phyloP scores from a whole-genome alignment of 441 rosid species.

The Corymbia citriodora region DNA sequence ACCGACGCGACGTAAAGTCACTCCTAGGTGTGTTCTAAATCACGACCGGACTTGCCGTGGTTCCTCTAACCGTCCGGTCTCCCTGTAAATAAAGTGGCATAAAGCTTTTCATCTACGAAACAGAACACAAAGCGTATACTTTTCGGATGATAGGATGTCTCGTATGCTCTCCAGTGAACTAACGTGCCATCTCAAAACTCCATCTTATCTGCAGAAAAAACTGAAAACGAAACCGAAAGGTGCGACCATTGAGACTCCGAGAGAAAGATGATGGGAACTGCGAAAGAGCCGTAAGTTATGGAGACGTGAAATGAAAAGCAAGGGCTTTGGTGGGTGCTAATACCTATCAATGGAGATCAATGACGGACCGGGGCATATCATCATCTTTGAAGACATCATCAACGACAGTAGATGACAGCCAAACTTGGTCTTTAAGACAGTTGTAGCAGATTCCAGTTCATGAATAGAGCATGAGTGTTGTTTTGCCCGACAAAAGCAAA shows the following conservation, averaged over 20 bases:
- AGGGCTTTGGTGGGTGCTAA: background rate
- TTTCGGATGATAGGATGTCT: background rate
- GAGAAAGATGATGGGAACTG: background rate
- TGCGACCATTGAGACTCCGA: background rate
- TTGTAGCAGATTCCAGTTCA: background rate
- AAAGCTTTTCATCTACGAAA: background rate
- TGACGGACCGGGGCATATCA: accelerated
- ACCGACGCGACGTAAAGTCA: background rate
- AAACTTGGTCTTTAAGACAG: background rate
- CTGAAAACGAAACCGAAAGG: background rate
- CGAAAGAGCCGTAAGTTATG: background rate
- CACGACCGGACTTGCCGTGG: background rate
- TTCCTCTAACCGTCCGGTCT: background rate
- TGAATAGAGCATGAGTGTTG: background rate
- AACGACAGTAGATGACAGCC: background rate
- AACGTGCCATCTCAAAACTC: background rate
- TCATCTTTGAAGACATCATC: background rate
- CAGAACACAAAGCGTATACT: background rate
- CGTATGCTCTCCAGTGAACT: background rate
- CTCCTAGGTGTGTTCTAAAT: background rate
- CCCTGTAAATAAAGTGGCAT: background rate
- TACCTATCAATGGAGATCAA: background rate
- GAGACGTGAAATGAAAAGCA: background rate
- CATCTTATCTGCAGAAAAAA: background rate
- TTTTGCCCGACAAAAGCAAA: background rate